Evolutionary conservation across 441 rosid species (phyloP).

Genomic region (Jatropha multifida): DNA sequence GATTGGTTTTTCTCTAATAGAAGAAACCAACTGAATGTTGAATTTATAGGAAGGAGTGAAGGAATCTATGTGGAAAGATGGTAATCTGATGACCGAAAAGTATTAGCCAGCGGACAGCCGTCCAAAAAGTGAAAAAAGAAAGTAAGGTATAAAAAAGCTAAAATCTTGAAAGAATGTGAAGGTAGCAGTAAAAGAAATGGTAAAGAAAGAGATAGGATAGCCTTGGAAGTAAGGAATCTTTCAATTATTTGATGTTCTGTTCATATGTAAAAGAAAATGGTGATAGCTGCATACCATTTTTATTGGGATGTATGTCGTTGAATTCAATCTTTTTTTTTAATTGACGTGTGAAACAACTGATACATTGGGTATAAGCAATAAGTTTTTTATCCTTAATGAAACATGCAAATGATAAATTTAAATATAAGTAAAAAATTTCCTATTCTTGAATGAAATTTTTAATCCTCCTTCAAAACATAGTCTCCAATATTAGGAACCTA

Average conservation of each 20-base stretch:
- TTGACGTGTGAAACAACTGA: too few species aligned
- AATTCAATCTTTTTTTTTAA: background rate
- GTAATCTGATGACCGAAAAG: slow-evolving; percentile 16
- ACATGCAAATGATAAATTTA: too few species aligned
- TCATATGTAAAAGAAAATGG: slow-evolving; percentile 18
- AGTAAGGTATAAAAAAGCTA: background rate
- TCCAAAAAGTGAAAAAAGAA: slow-evolving; percentile 41
- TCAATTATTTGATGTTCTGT: slow-evolving; percentile 8
- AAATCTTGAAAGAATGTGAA: background rate
- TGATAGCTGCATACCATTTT: slow-evolving; percentile 20
- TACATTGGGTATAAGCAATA: too few species aligned
- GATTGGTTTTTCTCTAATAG: background rate
- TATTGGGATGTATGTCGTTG: background rate
- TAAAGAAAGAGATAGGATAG: slow-evolving; percentile 19
- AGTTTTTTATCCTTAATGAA: too few species aligned
- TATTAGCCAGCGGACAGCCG: slow-evolving; percentile 25
- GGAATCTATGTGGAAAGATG: slow-evolving; percentile 41
- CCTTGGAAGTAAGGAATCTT: slow-evolving; percentile 43
- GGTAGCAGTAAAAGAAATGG: slow-evolving; percentile 6
- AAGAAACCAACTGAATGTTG: slow-evolving; percentile 8
- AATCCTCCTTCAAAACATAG: too few species aligned
- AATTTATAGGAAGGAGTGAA: slow-evolving; percentile 29
- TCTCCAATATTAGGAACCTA: too few species aligned
- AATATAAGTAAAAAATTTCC: too few species aligned
- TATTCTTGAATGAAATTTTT: too few species aligned